These are phyloP conservation scores for Schizosaccharomyces lindneri DNA, from an alignment of 805 yeast genomes.

Conservation along the genomic window DNA sequence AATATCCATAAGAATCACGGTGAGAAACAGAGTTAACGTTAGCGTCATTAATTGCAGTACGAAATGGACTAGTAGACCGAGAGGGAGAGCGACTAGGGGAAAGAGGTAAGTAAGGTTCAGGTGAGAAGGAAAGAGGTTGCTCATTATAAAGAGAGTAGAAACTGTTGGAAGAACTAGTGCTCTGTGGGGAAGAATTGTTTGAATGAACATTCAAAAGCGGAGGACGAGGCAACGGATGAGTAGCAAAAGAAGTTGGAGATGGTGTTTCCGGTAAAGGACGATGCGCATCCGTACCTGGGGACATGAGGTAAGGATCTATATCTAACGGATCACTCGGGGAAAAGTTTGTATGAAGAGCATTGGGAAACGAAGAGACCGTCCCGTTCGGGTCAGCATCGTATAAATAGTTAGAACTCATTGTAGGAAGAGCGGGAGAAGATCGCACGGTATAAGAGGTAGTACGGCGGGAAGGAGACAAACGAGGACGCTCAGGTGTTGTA, in stretches of 20 bases:
- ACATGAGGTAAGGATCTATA: neutral
- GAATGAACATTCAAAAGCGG: neutral
- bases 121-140: neutral
- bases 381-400: neutral
- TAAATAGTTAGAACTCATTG: neutral
- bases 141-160: neutral
- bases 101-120: neutral
- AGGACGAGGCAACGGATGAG: neutral
- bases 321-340: neutral
- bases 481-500: neutral
- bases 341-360: neutral
- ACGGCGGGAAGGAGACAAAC: neutral
- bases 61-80: neutral
- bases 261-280: neutral
- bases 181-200: neutral
- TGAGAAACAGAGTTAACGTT: neutral
- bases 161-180: neutral
- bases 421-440: neutral
- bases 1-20: neutral
- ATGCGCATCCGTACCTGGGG: neutral
- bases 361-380: neutral
- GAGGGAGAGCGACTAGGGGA: neutral
- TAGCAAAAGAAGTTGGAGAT: neutral
- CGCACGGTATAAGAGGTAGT: neutral
- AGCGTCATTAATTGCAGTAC: neutral